A percentile compares a stretch with the other conserved stretches of the same genome.
Evolutionary conservation across 805 yeast species (phyloP).

Genomic region (Starmerella khaoyaiensis): DNA sequence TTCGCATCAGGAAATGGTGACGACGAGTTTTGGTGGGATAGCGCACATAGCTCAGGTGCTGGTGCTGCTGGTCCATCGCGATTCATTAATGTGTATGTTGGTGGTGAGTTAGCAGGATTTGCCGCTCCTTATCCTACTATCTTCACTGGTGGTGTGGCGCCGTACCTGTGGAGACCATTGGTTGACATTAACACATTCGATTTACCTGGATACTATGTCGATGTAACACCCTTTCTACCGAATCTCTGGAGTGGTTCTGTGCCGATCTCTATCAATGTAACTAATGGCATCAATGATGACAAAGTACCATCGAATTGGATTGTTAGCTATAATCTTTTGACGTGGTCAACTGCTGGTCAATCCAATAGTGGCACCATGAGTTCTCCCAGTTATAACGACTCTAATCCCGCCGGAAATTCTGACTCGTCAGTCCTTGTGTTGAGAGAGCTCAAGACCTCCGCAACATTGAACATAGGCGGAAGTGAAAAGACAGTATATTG

Average conservation of each 20-base stretch:
- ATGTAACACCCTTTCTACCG: conserved; percentile 58
- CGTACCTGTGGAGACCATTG: conserved; percentile 68
- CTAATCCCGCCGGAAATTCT: background rate
- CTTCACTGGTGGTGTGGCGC: conserved; percentile 71
- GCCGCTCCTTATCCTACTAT: conserved; percentile 60
- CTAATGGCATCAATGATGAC: conserved; percentile 19
- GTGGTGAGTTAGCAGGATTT: conserved; percentile 46
- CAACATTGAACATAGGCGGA: conserved; percentile 17
- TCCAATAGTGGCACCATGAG: conserved; percentile 13
- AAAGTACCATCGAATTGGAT: conserved; percentile 25
- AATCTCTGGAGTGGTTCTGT: conserved; percentile 44
- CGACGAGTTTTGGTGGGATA: conserved; percentile 72
- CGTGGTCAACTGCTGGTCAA: conserved; percentile 24
- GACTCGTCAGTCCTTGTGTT: conserved; percentile 3
- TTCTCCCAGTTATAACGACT: conserved; percentile 4
- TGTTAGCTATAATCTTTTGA: conserved; percentile 24
- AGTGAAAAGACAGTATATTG: conserved; percentile 13
- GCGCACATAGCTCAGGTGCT: conserved; percentile 19
- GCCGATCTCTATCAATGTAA: conserved; percentile 42
- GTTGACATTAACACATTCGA: conserved; percentile 67
- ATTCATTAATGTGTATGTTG: conserved; percentile 46
- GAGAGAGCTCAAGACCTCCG: conserved; percentile 12
- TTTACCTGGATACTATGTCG: conserved; percentile 54
- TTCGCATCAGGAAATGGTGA: conserved; percentile 62
- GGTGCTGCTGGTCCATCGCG: conserved; percentile 31